A percentile compares a stretch with the other conserved stretches of the same genome.
phyloP scores from a whole-genome alignment of 1,284 basidiomycete species.

The Trametes sp. region DNA sequence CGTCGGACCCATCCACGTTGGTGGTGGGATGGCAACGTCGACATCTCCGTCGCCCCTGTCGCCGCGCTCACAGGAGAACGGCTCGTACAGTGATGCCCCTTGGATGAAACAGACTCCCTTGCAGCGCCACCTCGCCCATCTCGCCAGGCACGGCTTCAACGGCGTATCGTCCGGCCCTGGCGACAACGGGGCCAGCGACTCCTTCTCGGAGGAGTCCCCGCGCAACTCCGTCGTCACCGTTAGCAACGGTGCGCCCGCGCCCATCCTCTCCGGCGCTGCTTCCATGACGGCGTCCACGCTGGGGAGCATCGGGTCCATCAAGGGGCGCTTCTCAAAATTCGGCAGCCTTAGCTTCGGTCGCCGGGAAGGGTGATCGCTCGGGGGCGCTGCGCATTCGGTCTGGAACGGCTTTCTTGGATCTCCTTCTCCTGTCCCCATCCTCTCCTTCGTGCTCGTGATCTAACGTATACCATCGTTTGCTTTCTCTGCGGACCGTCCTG shows the following conservation, averaged over 20 bases:
- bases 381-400: not conserved
- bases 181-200: constrained; percentile 63
- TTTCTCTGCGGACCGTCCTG: constrained; percentile 14
- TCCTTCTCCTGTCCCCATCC: too few relatives aligned
- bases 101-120: constrained; percentile 72
- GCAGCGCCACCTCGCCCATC: constrained; percentile 78
- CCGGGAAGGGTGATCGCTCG: constrained; percentile 47
- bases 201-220: constrained; percentile 67
- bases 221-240: constrained; percentile 77
- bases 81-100: constrained; percentile 33
- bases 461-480: constrained; percentile 8
- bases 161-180: constrained; percentile 78
- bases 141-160: constrained; percentile 81
- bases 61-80: constrained; percentile 32
- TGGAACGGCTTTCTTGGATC: not conserved
- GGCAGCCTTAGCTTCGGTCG: constrained; percentile 77
- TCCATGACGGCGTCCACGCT: constrained; percentile 45
- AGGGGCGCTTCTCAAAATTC: constrained; percentile 70
- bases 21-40: constrained; percentile 32
- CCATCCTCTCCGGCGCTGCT: constrained; percentile 39
- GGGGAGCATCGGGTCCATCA: constrained; percentile 49
- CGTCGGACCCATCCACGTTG: constrained; percentile 33
- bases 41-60: constrained; percentile 52
- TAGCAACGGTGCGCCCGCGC: constrained; percentile 37
- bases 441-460: not conserved